Evolutionary conservation across 1,139 yeast genomes (phyloP), one percentile per base, ranked within the genome.

Genomic region (Yamadazyma dushanensis): DNA sequence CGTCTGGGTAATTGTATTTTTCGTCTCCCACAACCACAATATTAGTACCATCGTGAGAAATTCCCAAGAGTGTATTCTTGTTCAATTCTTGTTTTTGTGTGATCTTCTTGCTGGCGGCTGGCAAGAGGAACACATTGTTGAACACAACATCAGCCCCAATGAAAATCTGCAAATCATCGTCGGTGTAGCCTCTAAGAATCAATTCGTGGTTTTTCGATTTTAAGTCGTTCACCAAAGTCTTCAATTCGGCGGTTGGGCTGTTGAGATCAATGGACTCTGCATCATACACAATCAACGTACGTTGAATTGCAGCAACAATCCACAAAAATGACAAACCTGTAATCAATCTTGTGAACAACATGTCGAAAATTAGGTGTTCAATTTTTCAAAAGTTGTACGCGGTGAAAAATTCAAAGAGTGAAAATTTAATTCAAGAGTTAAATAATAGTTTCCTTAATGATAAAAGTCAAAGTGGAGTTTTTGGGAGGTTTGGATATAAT

Each of bases 41-140:
- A 55, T 89, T 85, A 41, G 97, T 96, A 41, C 97, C 97, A 29
- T 55, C 57, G 50, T 76, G 63, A 46, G 82, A 69, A 51, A 80
- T 87, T 28, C 76, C 67, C 35, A 66, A 44, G 49, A 70, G 59
- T 14, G 46, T 43, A 38, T 55, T 52, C 42, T 59, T 70, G 42
- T 56, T 57, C 43, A 68, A 59, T 34, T 54, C 54, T 5, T 44
- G 45, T 45, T 66, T 67, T 37, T 60, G 56, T 6, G 46, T 49
- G 34, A 66, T 55, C 9, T 61, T 47, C 50, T 65, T 66, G 47
- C 63, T 65, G 27, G 61, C 44, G 7, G 66, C 48, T n/a, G 76
- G 76, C 39, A 70, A 59, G 30, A 67, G 57, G 13, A 70, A 50
- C 44, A 68, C 47, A 44, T 67, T 58, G 31, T 63, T 55, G 40